phyloP scores from a whole-genome alignment of 2,329 filamentous ascomycete genomes.

The Aspergillus sojae region DNA sequence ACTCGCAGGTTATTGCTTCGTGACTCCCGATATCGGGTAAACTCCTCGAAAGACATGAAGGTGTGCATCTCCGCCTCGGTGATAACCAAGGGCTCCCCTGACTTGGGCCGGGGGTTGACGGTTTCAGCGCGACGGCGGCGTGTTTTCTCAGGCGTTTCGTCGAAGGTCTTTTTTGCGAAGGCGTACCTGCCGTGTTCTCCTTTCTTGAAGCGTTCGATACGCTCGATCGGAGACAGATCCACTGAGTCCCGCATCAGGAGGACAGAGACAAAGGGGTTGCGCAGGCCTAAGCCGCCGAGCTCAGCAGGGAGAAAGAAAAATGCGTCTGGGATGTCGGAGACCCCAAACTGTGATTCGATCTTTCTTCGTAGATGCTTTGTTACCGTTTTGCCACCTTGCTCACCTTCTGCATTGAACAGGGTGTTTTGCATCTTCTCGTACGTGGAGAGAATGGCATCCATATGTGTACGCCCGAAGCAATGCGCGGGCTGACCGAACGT shows the following conservation, averaged over 20 bases:
- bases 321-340: constrained; percentile 45
- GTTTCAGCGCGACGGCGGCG: not conserved
- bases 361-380: constrained; percentile 54
- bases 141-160: constrained; percentile 16
- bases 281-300: constrained; percentile 51
- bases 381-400: constrained; percentile 39
- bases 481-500: constrained; percentile 56
- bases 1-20: not conserved
- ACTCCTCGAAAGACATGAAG: constrained; percentile 44
- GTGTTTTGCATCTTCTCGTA: constrained; percentile 50
- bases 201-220: constrained; percentile 28
- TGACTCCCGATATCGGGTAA: constrained; percentile 33
- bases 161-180: constrained; percentile 26
- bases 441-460: constrained; percentile 51
- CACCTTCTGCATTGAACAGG: constrained; percentile 38
- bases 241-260: constrained; percentile 41
- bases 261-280: constrained; percentile 50
- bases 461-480: constrained; percentile 53
- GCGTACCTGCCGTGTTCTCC: constrained; percentile 27
- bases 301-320: constrained; percentile 53
- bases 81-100: constrained; percentile 4
- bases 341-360: constrained; percentile 54
- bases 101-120: not conserved
- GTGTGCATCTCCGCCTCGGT: constrained; percentile 19
- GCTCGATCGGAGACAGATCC: constrained; percentile 25